phyloP scores from a whole-genome alignment of 192 early-diverging fungal genomes.

The Coemansia sp. region DNA sequence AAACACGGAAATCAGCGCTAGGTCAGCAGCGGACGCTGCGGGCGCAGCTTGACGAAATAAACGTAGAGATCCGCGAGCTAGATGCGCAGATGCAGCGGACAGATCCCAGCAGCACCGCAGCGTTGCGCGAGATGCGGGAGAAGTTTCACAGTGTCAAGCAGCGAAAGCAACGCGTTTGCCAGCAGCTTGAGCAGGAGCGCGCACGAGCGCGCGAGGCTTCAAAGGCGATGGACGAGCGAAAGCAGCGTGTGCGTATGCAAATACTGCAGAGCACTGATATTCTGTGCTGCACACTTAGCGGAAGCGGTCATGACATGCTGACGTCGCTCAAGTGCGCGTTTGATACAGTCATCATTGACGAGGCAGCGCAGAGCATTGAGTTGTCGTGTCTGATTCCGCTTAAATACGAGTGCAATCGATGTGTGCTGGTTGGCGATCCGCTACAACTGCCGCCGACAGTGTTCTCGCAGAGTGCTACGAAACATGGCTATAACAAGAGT shows the following conservation, averaged over 20 bases:
- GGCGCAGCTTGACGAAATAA: conserved; percentile 23
- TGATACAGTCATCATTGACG: conserved; percentile 89
- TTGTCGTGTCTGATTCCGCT: conserved; percentile 84
- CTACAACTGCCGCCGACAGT: conserved; percentile 94
- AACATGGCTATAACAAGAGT: conserved; percentile 79
- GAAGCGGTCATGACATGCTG: conserved; percentile 83
- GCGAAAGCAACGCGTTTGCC: conserved; percentile 11
- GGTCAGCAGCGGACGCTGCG: conserved; percentile 17
- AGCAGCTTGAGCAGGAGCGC: conserved; percentile 22
- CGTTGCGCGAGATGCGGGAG: conserved; percentile 20
- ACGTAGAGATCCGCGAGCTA: conserved; percentile 23
- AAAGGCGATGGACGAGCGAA: conserved; percentile 53
- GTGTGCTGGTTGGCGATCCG: conserved; percentile 91
- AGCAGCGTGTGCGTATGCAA: conserved; percentile 60
- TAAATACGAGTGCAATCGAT: conserved; percentile 74
- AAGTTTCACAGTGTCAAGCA: conserved; percentile 15
- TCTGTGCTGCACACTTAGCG: conserved; percentile 79
- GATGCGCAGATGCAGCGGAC: conserved; percentile 17
- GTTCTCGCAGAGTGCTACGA: conserved; percentile 65
- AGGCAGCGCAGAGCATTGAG: conserved; percentile 93
- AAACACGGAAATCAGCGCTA: conserved; percentile 8
- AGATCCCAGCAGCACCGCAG: conserved; percentile 21
- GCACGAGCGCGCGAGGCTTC: conserved; percentile 43
- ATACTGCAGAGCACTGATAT: conserved; percentile 80
- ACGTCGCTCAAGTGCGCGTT: conserved; percentile 66